Evolutionary conservation across 169 alveolate species (phyloP), one percentile per base, ranked within the genome.

Genomic region (Plasmodium sp.): DNA sequence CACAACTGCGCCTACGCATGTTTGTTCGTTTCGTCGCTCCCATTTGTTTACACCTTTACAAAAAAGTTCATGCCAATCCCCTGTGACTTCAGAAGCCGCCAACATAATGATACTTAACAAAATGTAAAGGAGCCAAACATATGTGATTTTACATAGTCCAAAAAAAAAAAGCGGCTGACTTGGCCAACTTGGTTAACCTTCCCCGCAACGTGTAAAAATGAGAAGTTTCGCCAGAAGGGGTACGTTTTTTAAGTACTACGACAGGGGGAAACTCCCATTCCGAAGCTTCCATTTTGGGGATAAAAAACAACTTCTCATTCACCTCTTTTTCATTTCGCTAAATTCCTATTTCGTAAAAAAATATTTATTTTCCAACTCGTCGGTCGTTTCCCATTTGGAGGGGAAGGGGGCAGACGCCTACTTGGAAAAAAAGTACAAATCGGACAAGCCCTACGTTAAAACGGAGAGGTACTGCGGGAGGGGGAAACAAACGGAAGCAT

Each of bases 391-490:
- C 80, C 34, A 80, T 62, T 90, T 90, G 31, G 91, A 90, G 48
- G 94, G 82, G 48, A 90, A 73, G 39, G 43, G 74, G 82, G 77
- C 41, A 67, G 73, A 79, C 54, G 82, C 91, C 14, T 90, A 79
- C 39, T 81, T 90, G 71, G 77, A 90, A 80, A 90, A 79, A 90
- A 90, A 80, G 39, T 90, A 80, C 83, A 90, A 73, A 67, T 14
- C 90, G 12, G 83, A 90, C 36, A 80, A 81, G 14, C 88, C 88
- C 39, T 90, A 80, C 74, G 6, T 80, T 67, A 79, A 73, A 90
- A 90, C 94, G 73, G 84, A 90, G 18, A 90, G 94, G 94, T 90
- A 45, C 41, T 18, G 6, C 73, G 33, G 10, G 51, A 71, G 33
- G 36, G 31, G 45, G 5, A 27, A 67, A 84, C 16, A 72, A 56